Conservation (phyloP, 2,329 filamentous ascomycete genomes). For the Alternaria brassicae region DNA sequence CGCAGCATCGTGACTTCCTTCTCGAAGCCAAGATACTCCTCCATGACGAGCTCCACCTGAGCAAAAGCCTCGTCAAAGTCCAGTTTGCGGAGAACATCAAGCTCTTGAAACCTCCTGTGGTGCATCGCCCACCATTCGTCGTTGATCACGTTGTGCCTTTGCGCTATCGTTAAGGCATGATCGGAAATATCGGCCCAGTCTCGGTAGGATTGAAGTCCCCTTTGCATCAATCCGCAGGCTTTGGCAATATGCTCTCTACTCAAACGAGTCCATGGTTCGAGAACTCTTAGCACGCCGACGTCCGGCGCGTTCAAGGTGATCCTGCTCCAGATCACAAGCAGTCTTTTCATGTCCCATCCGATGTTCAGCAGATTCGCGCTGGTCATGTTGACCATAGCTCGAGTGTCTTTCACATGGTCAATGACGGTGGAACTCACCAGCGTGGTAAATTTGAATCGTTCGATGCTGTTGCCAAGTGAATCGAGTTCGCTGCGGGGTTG, state of each 20-base stretch:
- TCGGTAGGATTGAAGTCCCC: not conserved
- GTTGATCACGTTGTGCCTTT: not conserved
- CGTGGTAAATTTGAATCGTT: not conserved
- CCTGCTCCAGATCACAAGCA: not conserved
- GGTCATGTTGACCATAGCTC: not conserved
- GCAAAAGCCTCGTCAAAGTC: not conserved
- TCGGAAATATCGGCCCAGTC: not conserved
- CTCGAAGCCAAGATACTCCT: not conserved
- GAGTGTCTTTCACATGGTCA: not conserved
- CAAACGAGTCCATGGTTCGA: not conserved
- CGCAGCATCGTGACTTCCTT: not conserved
- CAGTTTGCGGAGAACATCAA: not conserved
- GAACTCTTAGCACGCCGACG: not conserved
- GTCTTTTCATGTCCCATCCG: conserved; percentile 4
- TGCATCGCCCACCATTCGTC: not conserved
- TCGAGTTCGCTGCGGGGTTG: not conserved
- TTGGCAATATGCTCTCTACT: not conserved
- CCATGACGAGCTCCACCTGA: not conserved
- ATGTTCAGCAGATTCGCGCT: conserved; percentile 7
- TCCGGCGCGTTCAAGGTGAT: not conserved
- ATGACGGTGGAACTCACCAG: not conserved
- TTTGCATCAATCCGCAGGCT: not conserved
- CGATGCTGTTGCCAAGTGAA: not conserved
- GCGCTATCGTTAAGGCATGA: not conserved
- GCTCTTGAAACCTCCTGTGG: not conserved